Percentiles rank a stretch among this genome's conserved stretches.
Conservation (phyloP, 352 stramenopile genomes). For the Pythium phragmiticola region DNA sequence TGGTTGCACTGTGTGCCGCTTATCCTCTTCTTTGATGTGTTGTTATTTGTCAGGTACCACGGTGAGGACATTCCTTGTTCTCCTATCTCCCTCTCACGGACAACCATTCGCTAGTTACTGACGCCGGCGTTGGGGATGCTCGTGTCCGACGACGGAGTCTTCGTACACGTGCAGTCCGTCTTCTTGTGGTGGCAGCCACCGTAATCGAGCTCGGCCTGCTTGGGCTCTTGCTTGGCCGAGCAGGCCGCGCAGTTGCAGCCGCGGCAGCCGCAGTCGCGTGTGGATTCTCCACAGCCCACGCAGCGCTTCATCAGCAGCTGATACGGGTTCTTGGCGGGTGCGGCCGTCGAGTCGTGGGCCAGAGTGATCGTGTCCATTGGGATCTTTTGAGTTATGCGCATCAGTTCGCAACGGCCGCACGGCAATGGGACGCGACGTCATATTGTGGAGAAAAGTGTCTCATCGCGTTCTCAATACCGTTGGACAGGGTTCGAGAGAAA, state of each 20-base stretch:
- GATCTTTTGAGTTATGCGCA: not conserved
- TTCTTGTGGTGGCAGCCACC: constrained; percentile 17
- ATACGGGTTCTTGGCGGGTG: not conserved
- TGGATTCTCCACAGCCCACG: constrained; percentile 3
- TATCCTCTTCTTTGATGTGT: too few species aligned
- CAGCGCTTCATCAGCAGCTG: not conserved
- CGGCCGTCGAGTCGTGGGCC: not conserved
- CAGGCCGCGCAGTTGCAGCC: constrained; percentile 19
- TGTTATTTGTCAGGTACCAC: too few species aligned
- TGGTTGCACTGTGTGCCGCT: too few species aligned
- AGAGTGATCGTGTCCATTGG: constrained; percentile 8
- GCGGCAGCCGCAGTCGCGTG: constrained; percentile 2
- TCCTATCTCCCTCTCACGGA: not conserved
- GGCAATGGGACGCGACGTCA: too few species aligned
- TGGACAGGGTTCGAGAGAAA: too few species aligned
- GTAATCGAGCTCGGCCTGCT: constrained; percentile 12
- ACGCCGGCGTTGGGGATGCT: too few species aligned
- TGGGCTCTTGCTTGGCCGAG: constrained; percentile 20
- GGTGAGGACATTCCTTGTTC: too few species aligned
- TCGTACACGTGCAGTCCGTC: constrained; percentile 7
- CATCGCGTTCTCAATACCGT: too few species aligned
- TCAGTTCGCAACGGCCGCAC: not conserved
- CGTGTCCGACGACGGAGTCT: not conserved
- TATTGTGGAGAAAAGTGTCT: too few species aligned
- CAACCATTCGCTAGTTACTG: not conserved